Conservation (phyloP, 331 rosid genomes). For the Pyrus hybrid region DNA sequence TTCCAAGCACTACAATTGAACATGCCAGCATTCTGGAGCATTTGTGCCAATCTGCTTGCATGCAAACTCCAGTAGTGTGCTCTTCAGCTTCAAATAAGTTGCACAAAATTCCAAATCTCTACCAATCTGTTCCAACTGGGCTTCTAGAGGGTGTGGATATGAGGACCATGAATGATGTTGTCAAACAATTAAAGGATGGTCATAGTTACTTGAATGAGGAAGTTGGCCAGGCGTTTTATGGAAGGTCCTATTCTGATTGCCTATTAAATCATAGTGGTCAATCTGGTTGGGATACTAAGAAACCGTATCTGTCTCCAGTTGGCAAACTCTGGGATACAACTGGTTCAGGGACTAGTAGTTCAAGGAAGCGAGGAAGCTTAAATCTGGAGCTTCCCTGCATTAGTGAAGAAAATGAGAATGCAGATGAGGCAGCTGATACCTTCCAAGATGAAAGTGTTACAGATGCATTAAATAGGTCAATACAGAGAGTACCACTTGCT, state of each 20-base stretch:
- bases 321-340: slow-evolving; percentile 69
- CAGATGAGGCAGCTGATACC: slow-evolving; percentile 48
- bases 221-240: slow-evolving; percentile 13
- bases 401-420: slow-evolving; percentile 71
- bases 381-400: slow-evolving; percentile 84
- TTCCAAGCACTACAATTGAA: slow-evolving; percentile 33
- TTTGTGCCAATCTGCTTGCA: slow-evolving; percentile 50
- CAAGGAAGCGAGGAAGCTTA: slow-evolving; percentile 60
- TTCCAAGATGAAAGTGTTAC: slow-evolving; percentile 28
- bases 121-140: slow-evolving; percentile 59
- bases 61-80: slow-evolving; percentile 45
- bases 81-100: slow-evolving; percentile 42
- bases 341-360: slow-evolving; percentile 46
- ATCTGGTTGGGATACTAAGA: slow-evolving; percentile 28
- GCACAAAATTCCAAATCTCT: slow-evolving; percentile 19
- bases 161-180: slow-evolving; percentile 29
- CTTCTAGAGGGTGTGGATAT: slow-evolving; percentile 51
- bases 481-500: slow-evolving; percentile 46
- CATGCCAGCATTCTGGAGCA: slow-evolving; percentile 45
- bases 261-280: slow-evolving; percentile 29
- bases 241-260: slow-evolving; percentile 50
- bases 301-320: slow-evolving; percentile 44
- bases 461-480: slow-evolving; percentile 25
- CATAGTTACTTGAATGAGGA: slow-evolving; percentile 12
- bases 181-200: slow-evolving; percentile 8